Evolutionary conservation across 2,329 filamentous ascomycete species (phyloP).

Genomic region (Pestalotiopsis sp.): DNA sequence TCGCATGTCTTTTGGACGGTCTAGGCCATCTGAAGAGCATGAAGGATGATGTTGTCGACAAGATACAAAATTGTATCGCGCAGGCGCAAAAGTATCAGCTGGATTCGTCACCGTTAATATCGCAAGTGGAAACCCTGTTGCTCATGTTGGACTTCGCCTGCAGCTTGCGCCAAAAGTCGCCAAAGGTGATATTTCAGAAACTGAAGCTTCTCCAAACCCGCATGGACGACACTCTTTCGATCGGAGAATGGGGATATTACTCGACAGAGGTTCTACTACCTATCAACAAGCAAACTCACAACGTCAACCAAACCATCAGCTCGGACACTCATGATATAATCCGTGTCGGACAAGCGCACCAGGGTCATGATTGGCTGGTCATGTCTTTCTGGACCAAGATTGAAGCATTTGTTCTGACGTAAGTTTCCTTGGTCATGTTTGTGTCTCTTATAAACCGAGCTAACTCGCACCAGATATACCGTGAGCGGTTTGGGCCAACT

Average conservation of each 20-base stretch:
- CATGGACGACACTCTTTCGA: constrained; percentile 56
- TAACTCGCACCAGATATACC: constrained; percentile 46
- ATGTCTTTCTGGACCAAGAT: constrained; percentile 63
- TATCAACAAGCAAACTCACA: constrained; percentile 51
- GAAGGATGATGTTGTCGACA: constrained; percentile 66
- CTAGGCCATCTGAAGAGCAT: constrained; percentile 67
- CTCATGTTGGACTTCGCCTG: constrained; percentile 72
- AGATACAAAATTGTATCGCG: constrained; percentile 74
- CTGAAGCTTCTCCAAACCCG: constrained; percentile 62
- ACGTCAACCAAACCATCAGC: constrained; percentile 52
- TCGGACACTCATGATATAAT: constrained; percentile 59
- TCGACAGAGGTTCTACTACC: constrained; percentile 56
- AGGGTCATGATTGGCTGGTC: constrained; percentile 55
- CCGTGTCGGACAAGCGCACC: constrained; percentile 44
- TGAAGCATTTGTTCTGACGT: constrained; percentile 59
- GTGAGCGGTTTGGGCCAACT: constrained; percentile 52
- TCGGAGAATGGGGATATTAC: constrained; percentile 46
- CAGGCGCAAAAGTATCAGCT: constrained; percentile 72
- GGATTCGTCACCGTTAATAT: constrained; percentile 62
- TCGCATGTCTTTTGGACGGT: constrained; percentile 69
- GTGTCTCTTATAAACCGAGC: background rate
- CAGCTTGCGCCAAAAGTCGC: constrained; percentile 64
- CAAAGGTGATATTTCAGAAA: constrained; percentile 59
- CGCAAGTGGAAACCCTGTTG: constrained; percentile 67
- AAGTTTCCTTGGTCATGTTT: constrained; percentile 27